These are phyloP conservation scores for Gastrolobium villosum DNA, from an alignment of 306 rosid genomes.

Conservation along the genomic window DNA sequence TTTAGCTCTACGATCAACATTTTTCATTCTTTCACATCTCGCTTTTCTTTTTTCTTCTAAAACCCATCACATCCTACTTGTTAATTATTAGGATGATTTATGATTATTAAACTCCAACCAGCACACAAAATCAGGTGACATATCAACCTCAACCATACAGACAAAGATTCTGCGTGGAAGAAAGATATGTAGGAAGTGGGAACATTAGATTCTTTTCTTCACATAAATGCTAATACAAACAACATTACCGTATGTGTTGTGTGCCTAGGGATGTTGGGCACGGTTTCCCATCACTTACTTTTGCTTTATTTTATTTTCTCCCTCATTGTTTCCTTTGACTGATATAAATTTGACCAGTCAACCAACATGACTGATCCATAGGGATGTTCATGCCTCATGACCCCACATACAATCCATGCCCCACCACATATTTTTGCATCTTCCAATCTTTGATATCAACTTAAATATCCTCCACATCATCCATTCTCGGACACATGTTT, in stretches of 20 bases:
- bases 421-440: conserved; percentile 56
- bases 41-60: not conserved
- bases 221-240: conserved; percentile 52
- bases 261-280: conserved; percentile 56
- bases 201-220: conserved; percentile 74
- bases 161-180: conserved; percentile 56
- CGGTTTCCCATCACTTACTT: conserved; percentile 58
- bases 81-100: conserved; percentile 30
- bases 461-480: conserved; percentile 19
- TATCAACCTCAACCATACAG: conserved; percentile 48
- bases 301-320: conserved; percentile 41
- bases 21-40: conserved; percentile 2
- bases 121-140: conserved; percentile 51
- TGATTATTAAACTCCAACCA: conserved; percentile 34
- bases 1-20: conserved; percentile 9
- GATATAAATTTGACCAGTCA: conserved; percentile 72
- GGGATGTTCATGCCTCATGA: conserved; percentile 54
- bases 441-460: conserved; percentile 39
- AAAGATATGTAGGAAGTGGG: conserved; percentile 41
- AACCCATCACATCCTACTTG: conserved; percentile 34
- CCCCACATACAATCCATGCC: conserved; percentile 63
- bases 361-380: conserved; percentile 71
- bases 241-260: conserved; percentile 41
- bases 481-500: conserved; percentile 39
- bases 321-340: conserved; percentile 61